Base-by-base conservation (phyloP, 2,329 filamentous ascomycete genomes). In the Stenocarpella maydis region DNA sequence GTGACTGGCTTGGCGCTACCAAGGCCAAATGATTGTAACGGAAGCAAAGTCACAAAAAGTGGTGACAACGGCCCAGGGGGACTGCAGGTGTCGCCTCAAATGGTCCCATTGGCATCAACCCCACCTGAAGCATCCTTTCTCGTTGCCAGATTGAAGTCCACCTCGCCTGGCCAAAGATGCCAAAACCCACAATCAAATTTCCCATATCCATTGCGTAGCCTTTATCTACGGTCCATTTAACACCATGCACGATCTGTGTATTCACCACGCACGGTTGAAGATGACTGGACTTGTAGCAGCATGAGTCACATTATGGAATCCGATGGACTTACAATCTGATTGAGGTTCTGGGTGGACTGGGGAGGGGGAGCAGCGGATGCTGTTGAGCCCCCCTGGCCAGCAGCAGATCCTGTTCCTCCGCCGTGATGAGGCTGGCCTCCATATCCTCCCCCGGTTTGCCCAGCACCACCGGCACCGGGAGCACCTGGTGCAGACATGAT, bases 261-360 rank as follows among this genome's bases (percentile, higher is more conserved):
- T 7, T n/a, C 4, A 39, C 12, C 39, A 60, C 34, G 21, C 5
- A 31, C 39, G 3, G 10, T 24, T 47, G 41, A 28, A 34, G 8
- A 10, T 34, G 41, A 9, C 19, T 17, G 17, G 28, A n/a, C 14
- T 24, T 37, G 28, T 14, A 24, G 19, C 8, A 49, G 28, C 55
- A 15, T 26, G 24, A n/a, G 31, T 39, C n/a, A 67, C 41, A 58
- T 9, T 49, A 47, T 31, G 68, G 28, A 69, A 58, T 43, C 17
- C 49, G 63, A 54, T 85, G 15, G 37, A 83, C 95, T 87, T 87
- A 98, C 95, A 80, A 98, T 98, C 75, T 97, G 94, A 76, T 98
- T 98, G 1, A 98, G 81, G 77, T 98, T 97, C 76, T 97, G 93
- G 72, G 95, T 94, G 2, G 92, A 94, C 81, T 98, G 93, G 72